Base-by-base conservation (phyloP, 179 eudicot genomes). In the Silene vulgaris region DNA sequence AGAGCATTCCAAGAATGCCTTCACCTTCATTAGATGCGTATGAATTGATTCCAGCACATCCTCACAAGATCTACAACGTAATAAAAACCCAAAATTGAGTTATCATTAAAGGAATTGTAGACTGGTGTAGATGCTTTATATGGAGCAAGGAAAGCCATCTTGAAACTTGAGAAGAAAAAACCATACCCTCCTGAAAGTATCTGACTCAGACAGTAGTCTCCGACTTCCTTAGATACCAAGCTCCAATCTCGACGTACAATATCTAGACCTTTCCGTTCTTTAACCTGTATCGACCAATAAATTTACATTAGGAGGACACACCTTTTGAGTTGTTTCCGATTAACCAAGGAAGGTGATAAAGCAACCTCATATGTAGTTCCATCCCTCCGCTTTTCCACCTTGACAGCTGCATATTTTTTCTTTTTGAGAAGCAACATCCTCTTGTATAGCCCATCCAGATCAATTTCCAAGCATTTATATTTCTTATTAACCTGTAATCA, bases 171-270 rank as follows among this genome's bases (percentile, higher is more conserved):
- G n/a, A 78, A 74, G 9, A 23, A 30, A 40, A 21, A 75, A 74
- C 19, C 70, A 52, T 87, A 95, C 99, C 95, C 89, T 76, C 95
- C 99, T 64, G 99, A 95, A 43, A 95, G 84, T 79, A 95, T 95
- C 80, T 95, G 96, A 87, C 84, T 78, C 69, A 95, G 86, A 80
- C 99, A 95, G 81, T 89, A 95, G 81, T 92, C 96, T 65, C 99
- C 99, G 65, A 89, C 62, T 78, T 95, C 95, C 87, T 92, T 95
- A 56, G 99, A 87, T 77, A 95, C 80, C 85, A 95, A 82, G 65
- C 99, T 95, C 99, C 99, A 95, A 82, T 95, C 99, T 82, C 99
- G 97, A 16, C 99, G 96, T 68, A 95, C 99, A 90, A 95, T 95
- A 79, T 95, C 99, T 80, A 95, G 97, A 79, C 99, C 99, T 83